A percentile compares a stretch with the other conserved stretches of the same genome.
These are phyloP conservation scores for Porcisia hertigi DNA, from an alignment of 208 protist species.

Conservation along the genomic window DNA sequence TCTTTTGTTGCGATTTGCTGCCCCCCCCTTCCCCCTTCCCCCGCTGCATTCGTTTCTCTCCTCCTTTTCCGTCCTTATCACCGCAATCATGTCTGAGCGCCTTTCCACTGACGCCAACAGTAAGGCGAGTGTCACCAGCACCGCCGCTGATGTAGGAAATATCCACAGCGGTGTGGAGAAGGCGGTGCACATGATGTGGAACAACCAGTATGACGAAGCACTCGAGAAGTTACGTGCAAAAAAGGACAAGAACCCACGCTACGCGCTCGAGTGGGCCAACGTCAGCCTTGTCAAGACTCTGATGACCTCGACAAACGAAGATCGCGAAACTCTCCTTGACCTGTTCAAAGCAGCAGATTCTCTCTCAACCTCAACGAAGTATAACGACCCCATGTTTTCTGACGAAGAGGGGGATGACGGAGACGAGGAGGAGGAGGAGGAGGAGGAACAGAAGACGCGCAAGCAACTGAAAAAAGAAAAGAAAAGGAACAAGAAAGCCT, in stretches of 20 bases:
- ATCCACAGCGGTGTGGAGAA: slow-evolving; percentile 56
- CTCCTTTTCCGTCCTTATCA: neutral
- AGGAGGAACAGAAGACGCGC: slow-evolving; percentile 20
- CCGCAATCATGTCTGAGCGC: slow-evolving; percentile 12
- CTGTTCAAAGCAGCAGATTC: slow-evolving; percentile 82
- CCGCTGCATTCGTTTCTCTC: neutral
- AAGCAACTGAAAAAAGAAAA: slow-evolving; percentile 20
- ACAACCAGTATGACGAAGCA: slow-evolving; percentile 81
- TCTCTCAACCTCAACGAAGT: slow-evolving; percentile 71
- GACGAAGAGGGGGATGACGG: slow-evolving; percentile 41
- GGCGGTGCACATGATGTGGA: slow-evolving; percentile 79
- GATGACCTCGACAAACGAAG: slow-evolving; percentile 85
- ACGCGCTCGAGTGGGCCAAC: slow-evolving; percentile 83
- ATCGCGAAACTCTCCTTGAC: slow-evolving; percentile 63
- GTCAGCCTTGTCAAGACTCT: slow-evolving; percentile 74
- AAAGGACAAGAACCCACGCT: slow-evolving; percentile 82
- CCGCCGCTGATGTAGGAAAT: slow-evolving; percentile 24
- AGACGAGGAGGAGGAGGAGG: slow-evolving; percentile 13
- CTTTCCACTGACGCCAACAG: slow-evolving; percentile 19
- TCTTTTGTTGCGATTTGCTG: neutral
- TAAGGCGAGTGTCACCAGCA: slow-evolving; percentile 43
- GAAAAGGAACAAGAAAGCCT: slow-evolving; percentile 56
- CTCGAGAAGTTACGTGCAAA: slow-evolving; percentile 48
- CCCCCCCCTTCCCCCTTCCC: neutral
- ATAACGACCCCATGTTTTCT: slow-evolving; percentile 70